Percentiles rank a stretch among this genome's conserved stretches.
phyloP scores from a whole-genome alignment of 2,329 filamentous ascomycete genomes.

The Trichoderma simmonsii region DNA sequence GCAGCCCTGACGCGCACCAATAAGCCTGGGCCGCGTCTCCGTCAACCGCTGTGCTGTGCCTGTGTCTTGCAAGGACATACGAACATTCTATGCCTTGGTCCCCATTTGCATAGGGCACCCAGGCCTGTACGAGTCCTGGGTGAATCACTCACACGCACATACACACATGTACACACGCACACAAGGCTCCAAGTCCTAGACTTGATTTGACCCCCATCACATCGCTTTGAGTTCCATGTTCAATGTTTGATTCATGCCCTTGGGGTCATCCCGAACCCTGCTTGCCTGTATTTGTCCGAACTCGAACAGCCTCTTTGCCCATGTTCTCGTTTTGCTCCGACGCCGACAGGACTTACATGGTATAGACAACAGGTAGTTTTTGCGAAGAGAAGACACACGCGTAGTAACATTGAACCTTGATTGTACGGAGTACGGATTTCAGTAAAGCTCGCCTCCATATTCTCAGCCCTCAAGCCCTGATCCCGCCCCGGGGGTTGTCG shows the following conservation, averaged over 20 bases:
- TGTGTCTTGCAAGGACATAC: neutral
- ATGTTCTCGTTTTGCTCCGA: neutral
- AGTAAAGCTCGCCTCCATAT: neutral
- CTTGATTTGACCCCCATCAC: neutral
- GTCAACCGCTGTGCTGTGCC: neutral
- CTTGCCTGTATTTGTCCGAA: neutral
- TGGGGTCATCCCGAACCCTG: neutral
- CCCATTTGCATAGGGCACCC: neutral
- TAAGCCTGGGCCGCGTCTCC: constrained; percentile 5
- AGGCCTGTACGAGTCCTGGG: neutral
- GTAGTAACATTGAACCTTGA: neutral
- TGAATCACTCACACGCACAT: neutral
- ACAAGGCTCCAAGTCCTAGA: neutral
- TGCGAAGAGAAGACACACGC: neutral
- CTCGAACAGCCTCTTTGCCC: neutral
- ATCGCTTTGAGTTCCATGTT: neutral
- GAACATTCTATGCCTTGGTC: neutral
- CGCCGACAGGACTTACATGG: neutral
- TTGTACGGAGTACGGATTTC: neutral
- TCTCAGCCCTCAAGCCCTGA: neutral
- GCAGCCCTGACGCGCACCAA: constrained; percentile 16
- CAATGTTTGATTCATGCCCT: neutral
- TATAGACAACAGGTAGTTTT: neutral
- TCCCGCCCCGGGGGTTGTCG: neutral
- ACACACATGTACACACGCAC: neutral